Base-by-base conservation (phyloP, 495 filamentous ascomycete genomes). In the Aspergillus kassunensis region DNA sequence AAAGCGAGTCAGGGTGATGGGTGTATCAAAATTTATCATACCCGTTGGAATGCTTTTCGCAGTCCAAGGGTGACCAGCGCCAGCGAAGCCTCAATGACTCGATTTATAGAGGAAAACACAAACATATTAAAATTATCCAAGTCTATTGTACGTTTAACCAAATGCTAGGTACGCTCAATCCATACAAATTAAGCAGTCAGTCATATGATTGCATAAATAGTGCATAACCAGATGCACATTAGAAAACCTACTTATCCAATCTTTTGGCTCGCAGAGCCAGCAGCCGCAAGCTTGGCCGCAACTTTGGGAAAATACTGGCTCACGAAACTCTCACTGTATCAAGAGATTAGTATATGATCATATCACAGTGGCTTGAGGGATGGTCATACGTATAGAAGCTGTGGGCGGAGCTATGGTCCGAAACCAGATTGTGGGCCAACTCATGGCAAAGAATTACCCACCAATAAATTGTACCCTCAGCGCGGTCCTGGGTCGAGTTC, bases 371-470 rank as follows among this genome's bases (percentile, higher is more conserved):
- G 40, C 16, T 29, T 18, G 34, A 15, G 29, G 24, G 19, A 47
- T 9, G 25, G 34, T 9, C 53, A 44, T 57, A 60, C 61, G 62
- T 90, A 60, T 95, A 97, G 63, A 84, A 97, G 52, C 82, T 86
- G 60, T 98, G 93, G 39, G 88, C 82, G 16, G 87, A 75, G 62
- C 85, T 87, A 68, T 96, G 91, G 45, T 83, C 81, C 18, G 68
- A 71, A 11, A 96, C 88, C 27, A 98, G 66, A 62, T 97, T 97
- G 68, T 98, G 93, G 41, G 95, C 91, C 58, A 98, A 66, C 70
- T 98, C 93, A 67, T 98, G 93, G 41, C 89, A 91, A 52, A 96
- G 61, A 12, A 88, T 87, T 39, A 96, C 85, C 80, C 85, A 96
- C 93, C 93, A 98, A 72, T 91, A 96, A 7, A 86, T 79, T 30